Evolutionary conservation across 2,329 filamentous ascomycete species (phyloP).

Genomic region (Beauveria caledonica): DNA sequence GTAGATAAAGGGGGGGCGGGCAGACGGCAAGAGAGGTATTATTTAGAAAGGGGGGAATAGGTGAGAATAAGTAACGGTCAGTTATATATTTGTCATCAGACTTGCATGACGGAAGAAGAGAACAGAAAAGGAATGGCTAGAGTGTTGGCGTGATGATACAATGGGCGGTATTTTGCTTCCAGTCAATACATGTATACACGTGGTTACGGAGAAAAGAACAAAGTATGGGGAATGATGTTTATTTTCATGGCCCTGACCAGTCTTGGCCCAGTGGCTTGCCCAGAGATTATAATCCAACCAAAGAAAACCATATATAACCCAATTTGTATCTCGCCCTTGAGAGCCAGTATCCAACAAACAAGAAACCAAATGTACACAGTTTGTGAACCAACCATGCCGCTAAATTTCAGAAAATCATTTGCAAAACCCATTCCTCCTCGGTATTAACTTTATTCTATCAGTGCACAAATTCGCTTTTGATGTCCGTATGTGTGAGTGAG

Average conservation of each 20-base stretch:
- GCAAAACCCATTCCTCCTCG: background rate
- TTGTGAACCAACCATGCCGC: constrained; percentile 5
- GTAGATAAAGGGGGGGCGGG: constrained; percentile 24
- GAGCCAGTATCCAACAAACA: background rate
- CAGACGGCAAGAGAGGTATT: too few relatives aligned
- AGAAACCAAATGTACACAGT: constrained; percentile 8
- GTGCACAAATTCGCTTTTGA: constrained; percentile 4
- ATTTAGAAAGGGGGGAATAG: background rate
- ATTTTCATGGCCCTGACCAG: background rate
- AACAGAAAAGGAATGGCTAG: background rate
- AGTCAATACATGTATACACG: background rate
- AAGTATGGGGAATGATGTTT: background rate
- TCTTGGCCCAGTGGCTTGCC: background rate
- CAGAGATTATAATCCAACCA: background rate
- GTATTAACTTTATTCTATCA: constrained; percentile 8
- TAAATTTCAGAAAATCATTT: background rate
- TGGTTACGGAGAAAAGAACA: background rate
- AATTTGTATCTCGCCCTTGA: background rate
- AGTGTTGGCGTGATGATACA: background rate
- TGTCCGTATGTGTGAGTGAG: background rate
- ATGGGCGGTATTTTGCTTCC: background rate
- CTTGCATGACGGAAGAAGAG: background rate
- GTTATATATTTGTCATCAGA: background rate
- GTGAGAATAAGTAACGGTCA: background rate
- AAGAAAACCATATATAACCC: constrained; percentile 4